Conservation (phyloP, 768 basidiomycete species). For the Mycena indigotica region DNA sequence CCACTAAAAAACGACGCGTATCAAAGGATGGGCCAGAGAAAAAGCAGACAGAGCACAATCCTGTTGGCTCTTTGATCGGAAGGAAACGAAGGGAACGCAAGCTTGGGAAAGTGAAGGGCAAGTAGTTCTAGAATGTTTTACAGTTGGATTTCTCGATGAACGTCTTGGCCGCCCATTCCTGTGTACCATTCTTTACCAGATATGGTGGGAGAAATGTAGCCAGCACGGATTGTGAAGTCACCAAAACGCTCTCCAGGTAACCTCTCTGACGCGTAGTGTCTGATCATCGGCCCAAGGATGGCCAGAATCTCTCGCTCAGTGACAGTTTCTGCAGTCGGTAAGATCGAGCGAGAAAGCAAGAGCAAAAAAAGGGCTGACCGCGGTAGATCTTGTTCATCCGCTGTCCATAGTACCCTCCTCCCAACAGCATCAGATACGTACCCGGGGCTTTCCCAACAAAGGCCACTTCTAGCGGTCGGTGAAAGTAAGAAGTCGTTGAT, state of each 20-base stretch:
- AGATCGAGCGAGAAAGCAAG: not conserved
- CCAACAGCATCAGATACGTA: slow-evolving; percentile 90
- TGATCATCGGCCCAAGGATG: slow-evolving; percentile 92
- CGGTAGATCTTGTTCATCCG: slow-evolving; percentile 95
- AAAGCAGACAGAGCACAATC: slow-evolving; percentile 37
- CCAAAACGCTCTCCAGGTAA: slow-evolving; percentile 90
- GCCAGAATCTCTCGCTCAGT: slow-evolving; percentile 90
- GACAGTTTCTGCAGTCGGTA: slow-evolving; percentile 75
- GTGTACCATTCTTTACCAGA: slow-evolving; percentile 89
- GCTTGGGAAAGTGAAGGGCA: slow-evolving; percentile 28
- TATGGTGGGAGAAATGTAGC: slow-evolving; percentile 85
- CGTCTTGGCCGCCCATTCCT: slow-evolving; percentile 76
- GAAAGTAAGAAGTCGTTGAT: slow-evolving; percentile 3
- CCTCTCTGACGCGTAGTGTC: slow-evolving; percentile 86
- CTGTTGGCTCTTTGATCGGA: slow-evolving; percentile 72
- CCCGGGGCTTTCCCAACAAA: slow-evolving; percentile 97
- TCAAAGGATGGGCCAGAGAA: slow-evolving; percentile 23
- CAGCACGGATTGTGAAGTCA: slow-evolving; percentile 90
- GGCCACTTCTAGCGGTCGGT: slow-evolving; percentile 69
- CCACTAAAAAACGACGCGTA: slow-evolving; percentile 36
- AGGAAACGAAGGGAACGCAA: slow-evolving; percentile 77
- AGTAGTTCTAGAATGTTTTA: slow-evolving; percentile 1
- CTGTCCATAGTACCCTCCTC: slow-evolving; percentile 93
- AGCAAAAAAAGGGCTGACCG: slow-evolving; percentile 42
- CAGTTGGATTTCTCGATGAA: slow-evolving; percentile 40